Conservation (phyloP, 2,329 filamentous ascomycete species). For the Pseudofabraea citricarpa region DNA sequence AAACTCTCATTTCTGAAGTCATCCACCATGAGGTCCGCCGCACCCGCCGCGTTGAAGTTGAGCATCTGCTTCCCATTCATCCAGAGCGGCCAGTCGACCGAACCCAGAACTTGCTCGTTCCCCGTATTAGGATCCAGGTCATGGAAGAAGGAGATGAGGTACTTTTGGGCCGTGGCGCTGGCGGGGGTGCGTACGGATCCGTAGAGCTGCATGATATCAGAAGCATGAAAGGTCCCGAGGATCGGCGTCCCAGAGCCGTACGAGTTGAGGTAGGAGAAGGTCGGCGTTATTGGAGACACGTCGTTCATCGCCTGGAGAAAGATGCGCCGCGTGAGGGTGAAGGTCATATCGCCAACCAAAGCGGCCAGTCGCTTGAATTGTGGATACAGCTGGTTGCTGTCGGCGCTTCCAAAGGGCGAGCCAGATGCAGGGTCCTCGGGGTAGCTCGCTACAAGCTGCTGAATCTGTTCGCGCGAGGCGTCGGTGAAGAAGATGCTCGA, state of each 20-base stretch:
- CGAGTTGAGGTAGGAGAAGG: not conserved
- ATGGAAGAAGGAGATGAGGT: not conserved
- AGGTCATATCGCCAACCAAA: constrained; percentile 69
- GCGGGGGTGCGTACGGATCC: not conserved
- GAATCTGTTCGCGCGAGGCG: constrained; percentile 46
- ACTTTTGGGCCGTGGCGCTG: not conserved
- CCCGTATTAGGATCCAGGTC: not conserved
- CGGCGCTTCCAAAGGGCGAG: constrained; percentile 66
- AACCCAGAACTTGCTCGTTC: not conserved
- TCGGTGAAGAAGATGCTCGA: constrained; percentile 52
- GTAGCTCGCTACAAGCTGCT: constrained; percentile 58
- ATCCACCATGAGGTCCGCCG: not conserved
- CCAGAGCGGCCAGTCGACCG: not conserved
- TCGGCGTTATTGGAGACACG: not conserved
- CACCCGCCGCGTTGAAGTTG: not conserved
- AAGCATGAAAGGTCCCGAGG: not conserved
- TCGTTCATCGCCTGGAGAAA: not conserved
- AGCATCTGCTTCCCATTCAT: not conserved
- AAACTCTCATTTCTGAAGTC: not conserved
- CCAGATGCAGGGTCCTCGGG: constrained; percentile 43
- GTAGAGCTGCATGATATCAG: not conserved
- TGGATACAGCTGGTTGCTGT: constrained; percentile 67
- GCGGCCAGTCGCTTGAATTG: constrained; percentile 74
- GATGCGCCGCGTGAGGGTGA: constrained; percentile 48
- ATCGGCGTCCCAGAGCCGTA: not conserved